Evolutionary conservation across 2,329 filamentous ascomycete species (phyloP).

Genomic region (Exophiala xenobiotica): DNA sequence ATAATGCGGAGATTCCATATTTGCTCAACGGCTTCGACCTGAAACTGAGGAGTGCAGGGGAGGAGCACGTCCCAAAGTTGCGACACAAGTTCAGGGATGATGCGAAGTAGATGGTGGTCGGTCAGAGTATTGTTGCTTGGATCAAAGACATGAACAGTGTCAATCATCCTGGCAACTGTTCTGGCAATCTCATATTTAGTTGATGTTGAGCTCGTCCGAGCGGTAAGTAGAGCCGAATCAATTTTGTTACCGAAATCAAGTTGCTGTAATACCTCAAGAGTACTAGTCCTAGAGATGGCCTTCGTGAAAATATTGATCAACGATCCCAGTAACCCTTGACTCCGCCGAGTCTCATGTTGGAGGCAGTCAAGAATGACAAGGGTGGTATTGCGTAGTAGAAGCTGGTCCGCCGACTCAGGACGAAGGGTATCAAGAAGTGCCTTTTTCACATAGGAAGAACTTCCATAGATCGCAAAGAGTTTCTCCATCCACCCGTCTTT

Average conservation of each 20-base stretch:
- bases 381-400: slow-evolving; percentile 18
- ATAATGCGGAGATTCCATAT: slow-evolving; percentile 84
- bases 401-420: slow-evolving; percentile 9
- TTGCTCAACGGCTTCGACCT: slow-evolving; percentile 85
- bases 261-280: slow-evolving; percentile 9
- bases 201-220: neutral
- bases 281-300: slow-evolving; percentile 11
- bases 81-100: slow-evolving; percentile 68
- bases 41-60: slow-evolving; percentile 82
- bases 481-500: slow-evolving; percentile 13
- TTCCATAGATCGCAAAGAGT: slow-evolving; percentile 12
- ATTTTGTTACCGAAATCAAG: slow-evolving; percentile 14
- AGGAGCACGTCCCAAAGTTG: slow-evolving; percentile 79
- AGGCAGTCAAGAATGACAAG: slow-evolving; percentile 20
- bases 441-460: slow-evolving; percentile 17
- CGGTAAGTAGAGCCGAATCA: neutral
- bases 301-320: slow-evolving; percentile 13
- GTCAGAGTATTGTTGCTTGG: slow-evolving; percentile 29
- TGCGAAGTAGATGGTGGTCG: slow-evolving; percentile 51
- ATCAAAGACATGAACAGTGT: slow-evolving; percentile 22
- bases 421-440: slow-evolving; percentile 7
- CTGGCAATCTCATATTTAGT: slow-evolving; percentile 13
- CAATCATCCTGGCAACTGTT: slow-evolving; percentile 19
- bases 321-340: slow-evolving; percentile 5
- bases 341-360: slow-evolving; percentile 4